phyloP scores from a whole-genome alignment of 106 monocot species.

The Acorus calamus region DNA sequence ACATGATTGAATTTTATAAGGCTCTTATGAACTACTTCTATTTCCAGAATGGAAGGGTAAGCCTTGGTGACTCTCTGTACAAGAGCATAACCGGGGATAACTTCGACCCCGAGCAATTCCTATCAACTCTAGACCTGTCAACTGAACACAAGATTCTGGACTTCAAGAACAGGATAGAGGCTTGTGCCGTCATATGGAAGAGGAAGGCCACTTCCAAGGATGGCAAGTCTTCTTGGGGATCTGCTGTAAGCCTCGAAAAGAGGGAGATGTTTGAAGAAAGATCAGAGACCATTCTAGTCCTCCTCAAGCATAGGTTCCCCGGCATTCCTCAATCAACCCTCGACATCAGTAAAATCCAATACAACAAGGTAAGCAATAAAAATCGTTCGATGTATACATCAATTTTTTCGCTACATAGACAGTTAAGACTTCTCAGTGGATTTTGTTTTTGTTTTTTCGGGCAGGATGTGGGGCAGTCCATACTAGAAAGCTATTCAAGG shows the following conservation, averaged over 20 bases:
- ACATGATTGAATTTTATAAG: not conserved
- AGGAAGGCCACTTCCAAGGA: conserved; percentile 8
- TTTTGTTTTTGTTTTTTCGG: not conserved
- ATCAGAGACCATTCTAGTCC: not conserved
- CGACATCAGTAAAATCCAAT: not conserved
- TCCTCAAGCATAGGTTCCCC: not conserved
- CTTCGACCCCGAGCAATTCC: conserved; percentile 10
- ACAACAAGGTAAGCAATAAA: not conserved
- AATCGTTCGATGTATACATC: not conserved
- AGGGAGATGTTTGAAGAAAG: not conserved
- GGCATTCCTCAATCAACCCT: not conserved
- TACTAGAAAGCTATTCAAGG: conserved; percentile 17
- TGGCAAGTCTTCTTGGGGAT: not conserved
- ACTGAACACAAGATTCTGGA: conserved; percentile 15
- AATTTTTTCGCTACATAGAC: not conserved
- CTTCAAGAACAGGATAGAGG: conserved; percentile 18
- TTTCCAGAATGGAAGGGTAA: conserved; percentile 12
- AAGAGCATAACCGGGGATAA: conserved; percentile 7
- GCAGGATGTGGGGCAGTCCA: conserved; percentile 17
- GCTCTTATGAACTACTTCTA: not conserved
- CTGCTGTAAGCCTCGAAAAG: too few species aligned
- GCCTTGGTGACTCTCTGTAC: conserved; percentile 15
- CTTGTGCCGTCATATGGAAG: conserved; percentile 17
- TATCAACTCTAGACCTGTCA: not conserved
- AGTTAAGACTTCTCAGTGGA: not conserved